Evolutionary conservation across 2,329 filamentous ascomycete species (phyloP), one percentile per base, ranked within the genome.

Genomic region (Fusarium algeriense): DNA sequence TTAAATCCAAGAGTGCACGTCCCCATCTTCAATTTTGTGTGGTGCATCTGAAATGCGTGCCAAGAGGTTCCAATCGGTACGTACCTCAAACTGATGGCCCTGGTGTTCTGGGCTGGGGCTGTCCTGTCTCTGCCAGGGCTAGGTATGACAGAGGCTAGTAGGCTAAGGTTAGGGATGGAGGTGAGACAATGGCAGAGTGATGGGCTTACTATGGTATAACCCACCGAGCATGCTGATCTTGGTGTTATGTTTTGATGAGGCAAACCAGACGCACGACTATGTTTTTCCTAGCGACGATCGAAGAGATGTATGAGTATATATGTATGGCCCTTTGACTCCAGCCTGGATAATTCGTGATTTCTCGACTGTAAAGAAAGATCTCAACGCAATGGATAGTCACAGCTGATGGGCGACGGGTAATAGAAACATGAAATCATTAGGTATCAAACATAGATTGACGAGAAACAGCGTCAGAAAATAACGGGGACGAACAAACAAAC

Each of bases 1-100:
- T 71, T 60, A 66, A 71, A 65, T 48, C 67, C 70, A 70, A 54
- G 54, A 58, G 71, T 46, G 68, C 70, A 69, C 60, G 67, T 59
- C 68, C 67, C 53, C 60, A 57, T 61, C 53, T 50, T 46, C 38
- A 28, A 55, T 46, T 55, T 28, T 44, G 44, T 57, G 71, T 73
- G 67, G 67, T 64, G 60, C 67, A 67, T 71, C 64, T 60, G 45
- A 73, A 60, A 44, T 57, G 56, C 40, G 38, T 55, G 70, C 59
- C 62, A 69, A 71, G 70, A 70, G 37, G 40, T 37, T 44, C 60
- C 32, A 38, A 32, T 14, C 57, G 50, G 62, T 73, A 71, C 58
- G 67, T 71, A 71, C 50, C 30, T 43, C 56, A 32, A 43, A 30
- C 32, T 23, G 57, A 38, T 30, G 44, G 48, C 41, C 55, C 23